A percentile compares a stretch with the other conserved stretches of the same genome.
Evolutionary conservation across 352 stramenopile genomes (phyloP).

Genomic region (Globisporangium sylvaticum): DNA sequence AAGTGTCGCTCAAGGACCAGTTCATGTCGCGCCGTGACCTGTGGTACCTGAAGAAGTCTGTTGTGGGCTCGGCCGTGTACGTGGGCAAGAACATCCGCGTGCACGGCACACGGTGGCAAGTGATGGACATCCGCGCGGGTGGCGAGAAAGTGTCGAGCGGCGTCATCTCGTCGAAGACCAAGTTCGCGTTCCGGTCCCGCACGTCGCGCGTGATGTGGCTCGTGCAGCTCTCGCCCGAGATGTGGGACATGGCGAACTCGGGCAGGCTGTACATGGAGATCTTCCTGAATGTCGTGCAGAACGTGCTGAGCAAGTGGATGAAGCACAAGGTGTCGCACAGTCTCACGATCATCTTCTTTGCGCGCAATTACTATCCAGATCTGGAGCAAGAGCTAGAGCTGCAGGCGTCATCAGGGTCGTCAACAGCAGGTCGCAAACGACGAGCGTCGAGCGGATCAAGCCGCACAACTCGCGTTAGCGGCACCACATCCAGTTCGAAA

Average conservation of each 20-base stretch:
- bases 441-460: constrained; percentile 12
- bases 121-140: constrained; percentile 89
- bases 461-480: not conserved
- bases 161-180: constrained; percentile 93
- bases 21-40: constrained; percentile 91
- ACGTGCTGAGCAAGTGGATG: constrained; percentile 90
- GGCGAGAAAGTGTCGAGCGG: constrained; percentile 87
- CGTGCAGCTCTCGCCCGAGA: constrained; percentile 94
- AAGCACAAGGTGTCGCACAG: constrained; percentile 88
- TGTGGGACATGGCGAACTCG: constrained; percentile 92
- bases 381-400: constrained; percentile 44
- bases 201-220: constrained; percentile 97
- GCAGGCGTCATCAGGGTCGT: constrained; percentile 11
- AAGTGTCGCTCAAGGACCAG: constrained; percentile 89
- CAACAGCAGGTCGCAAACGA: constrained; percentile 4
- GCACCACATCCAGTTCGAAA: constrained; percentile 1
- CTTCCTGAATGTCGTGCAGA: constrained; percentile 74
- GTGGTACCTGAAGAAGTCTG: constrained; percentile 77
- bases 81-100: constrained; percentile 76
- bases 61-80: constrained; percentile 67
- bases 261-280: constrained; percentile 90
- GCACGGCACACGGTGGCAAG: constrained; percentile 72
- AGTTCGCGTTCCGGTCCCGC: constrained; percentile 94
- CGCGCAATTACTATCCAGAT: constrained; percentile 83
- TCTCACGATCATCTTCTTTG: constrained; percentile 92